phyloP scores from a whole-genome alignment of 495 filamentous ascomycete genomes.

The Acidiella bohemica region DNA sequence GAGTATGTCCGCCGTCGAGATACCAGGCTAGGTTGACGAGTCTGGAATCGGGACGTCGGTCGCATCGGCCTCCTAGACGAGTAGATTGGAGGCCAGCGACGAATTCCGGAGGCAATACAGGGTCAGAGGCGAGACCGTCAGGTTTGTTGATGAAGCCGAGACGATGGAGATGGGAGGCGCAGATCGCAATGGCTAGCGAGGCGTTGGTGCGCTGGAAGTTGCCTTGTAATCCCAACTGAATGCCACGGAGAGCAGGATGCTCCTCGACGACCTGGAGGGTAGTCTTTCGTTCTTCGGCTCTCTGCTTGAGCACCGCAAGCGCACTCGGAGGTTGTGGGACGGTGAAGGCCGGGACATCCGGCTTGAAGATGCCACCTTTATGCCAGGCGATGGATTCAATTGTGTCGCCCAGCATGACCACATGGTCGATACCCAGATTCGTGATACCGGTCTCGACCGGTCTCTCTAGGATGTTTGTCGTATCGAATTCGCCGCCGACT shows the following conservation, averaged over 20 bases:
- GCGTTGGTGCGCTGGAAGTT: constrained; percentile 83
- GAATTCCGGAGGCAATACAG: constrained; percentile 50
- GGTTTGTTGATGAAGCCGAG: constrained; percentile 3
- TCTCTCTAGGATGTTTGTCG: constrained; percentile 72
- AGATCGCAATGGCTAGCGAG: constrained; percentile 63
- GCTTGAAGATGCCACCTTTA: constrained; percentile 86
- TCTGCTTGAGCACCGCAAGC: constrained; percentile 49
- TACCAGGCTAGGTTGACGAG: constrained; percentile 59
- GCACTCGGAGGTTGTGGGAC: constrained; percentile 56
- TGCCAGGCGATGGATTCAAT: constrained; percentile 95
- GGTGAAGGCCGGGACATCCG: constrained; percentile 53
- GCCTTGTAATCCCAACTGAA: constrained; percentile 65
- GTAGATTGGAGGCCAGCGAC: constrained; percentile 60
- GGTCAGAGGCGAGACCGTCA: constrained; percentile 23
- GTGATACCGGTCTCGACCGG: constrained; percentile 67
- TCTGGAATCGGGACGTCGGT: constrained; percentile 46
- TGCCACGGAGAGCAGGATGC: constrained; percentile 49
- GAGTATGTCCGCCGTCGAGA: constrained; percentile 84
- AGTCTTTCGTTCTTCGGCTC: constrained; percentile 55
- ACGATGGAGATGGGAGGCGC: constrained; percentile 42
- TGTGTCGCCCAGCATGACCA: constrained; percentile 61
- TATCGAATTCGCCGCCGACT: constrained; percentile 85
- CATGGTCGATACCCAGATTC: constrained; percentile 84
- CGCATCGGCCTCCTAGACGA: constrained; percentile 69
- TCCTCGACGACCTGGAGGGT: constrained; percentile 45